A percentile compares a stretch with the other conserved stretches of the same genome.
Evolutionary conservation across 2,329 filamentous ascomycete genomes (phyloP).

Genomic region (Raffaelea arxii): DNA sequence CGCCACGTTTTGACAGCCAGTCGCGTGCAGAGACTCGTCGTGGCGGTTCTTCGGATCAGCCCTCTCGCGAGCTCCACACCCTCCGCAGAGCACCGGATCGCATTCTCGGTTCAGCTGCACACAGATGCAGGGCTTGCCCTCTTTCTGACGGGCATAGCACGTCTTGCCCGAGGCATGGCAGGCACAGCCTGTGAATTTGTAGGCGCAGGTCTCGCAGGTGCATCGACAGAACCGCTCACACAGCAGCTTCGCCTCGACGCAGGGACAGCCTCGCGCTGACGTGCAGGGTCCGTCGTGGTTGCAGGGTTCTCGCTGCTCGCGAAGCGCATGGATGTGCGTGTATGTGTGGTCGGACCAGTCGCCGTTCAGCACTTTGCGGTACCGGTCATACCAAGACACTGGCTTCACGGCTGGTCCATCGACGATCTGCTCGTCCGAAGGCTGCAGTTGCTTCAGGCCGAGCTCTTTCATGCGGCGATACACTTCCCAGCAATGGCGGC

Average conservation of each 20-base stretch:
- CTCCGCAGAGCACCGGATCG: conserved; percentile 63
- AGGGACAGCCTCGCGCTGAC: conserved; percentile 46
- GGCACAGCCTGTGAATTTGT: conserved; percentile 57
- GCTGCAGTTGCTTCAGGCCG: conserved; percentile 23
- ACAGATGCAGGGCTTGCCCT: conserved; percentile 56
- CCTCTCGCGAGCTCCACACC: conserved; percentile 59
- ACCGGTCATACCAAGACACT: conserved; percentile 46
- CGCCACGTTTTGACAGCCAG: conserved; percentile 61
- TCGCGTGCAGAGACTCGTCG: conserved; percentile 43
- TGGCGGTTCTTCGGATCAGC: conserved; percentile 60
- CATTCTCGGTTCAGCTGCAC: conserved; percentile 67
- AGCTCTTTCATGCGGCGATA: conserved; percentile 32
- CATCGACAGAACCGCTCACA: conserved; percentile 68
- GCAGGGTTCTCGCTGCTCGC: conserved; percentile 54
- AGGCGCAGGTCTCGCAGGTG: conserved; percentile 46
- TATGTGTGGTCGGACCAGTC: conserved; percentile 47
- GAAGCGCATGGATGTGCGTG: conserved; percentile 44
- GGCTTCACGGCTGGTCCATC: conserved; percentile 30
- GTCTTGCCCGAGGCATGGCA: conserved; percentile 52
- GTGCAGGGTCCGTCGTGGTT: conserved; percentile 60
- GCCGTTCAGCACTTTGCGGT: conserved; percentile 41
- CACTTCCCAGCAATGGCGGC: conserved; percentile 43
- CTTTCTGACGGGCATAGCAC: conserved; percentile 46
- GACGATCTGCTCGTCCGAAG: conserved; percentile 10
- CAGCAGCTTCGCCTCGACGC: conserved; percentile 48